phyloP scores from a whole-genome alignment of 176 grass and related monocot genomes.

The Phoenix roebelenii region DNA sequence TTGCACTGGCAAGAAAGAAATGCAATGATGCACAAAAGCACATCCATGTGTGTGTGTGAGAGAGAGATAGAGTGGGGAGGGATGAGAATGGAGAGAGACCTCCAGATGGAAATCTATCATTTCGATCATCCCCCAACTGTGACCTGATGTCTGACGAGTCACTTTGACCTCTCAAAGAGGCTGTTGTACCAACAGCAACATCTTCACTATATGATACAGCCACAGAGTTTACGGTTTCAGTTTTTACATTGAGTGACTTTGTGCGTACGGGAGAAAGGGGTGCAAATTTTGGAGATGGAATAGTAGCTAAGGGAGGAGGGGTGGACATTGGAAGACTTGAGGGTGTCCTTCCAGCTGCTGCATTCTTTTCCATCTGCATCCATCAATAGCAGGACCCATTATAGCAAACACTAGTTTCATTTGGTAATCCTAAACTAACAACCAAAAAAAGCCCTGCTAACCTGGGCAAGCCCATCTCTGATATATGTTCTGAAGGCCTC shows the following conservation, averaged over 20 bases:
- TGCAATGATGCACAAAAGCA: background rate
- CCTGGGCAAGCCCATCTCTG: slow-evolving; percentile 89
- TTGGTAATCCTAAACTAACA: too few relatives aligned
- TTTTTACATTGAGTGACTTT: slow-evolving; percentile 52
- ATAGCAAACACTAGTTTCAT: background rate
- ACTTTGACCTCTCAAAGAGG: slow-evolving; percentile 37
- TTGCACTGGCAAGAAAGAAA: too few relatives aligned
- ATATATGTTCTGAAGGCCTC: slow-evolving; percentile 99
- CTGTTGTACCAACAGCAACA: slow-evolving; percentile 23
- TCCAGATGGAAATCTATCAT: slow-evolving; percentile 54
- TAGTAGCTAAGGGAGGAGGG: slow-evolving; percentile 75
- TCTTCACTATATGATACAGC: slow-evolving; percentile 29
- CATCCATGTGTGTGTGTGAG: background rate
- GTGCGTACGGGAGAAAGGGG: slow-evolving; percentile 79
- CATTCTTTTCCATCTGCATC: slow-evolving; percentile 95
- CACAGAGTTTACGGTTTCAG: slow-evolving; percentile 15
- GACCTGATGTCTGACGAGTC: slow-evolving; percentile 32
- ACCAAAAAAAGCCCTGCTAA: slow-evolving; percentile 17
- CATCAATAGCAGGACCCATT: slow-evolving; percentile 4
- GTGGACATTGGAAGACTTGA: slow-evolving; percentile 85
- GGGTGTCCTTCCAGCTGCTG: slow-evolving; percentile 69
- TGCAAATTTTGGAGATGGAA: slow-evolving; percentile 84
- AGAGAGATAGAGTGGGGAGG: background rate
- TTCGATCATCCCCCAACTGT: slow-evolving; percentile 35
- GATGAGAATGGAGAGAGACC: slow-evolving; percentile 22